Evolutionary conservation across 306 rosid genomes (phyloP).

Genomic region (Dryas drummondii): DNA sequence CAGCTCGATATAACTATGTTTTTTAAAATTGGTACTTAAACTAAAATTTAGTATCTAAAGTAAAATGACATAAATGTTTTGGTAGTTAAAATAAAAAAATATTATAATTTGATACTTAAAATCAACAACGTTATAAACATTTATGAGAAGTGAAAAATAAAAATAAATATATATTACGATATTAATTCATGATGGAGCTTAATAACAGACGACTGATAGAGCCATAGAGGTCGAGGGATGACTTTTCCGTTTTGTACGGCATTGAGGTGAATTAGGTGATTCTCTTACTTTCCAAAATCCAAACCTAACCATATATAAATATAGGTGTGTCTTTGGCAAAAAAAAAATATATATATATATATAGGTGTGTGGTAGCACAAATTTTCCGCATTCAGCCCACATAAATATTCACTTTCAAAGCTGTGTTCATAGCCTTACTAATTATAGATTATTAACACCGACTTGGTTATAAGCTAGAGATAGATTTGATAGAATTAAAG

Average conservation of each 20-base stretch:
- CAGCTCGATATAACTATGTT: no score
- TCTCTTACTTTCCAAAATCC: not conserved
- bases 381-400: conserved; percentile 5
- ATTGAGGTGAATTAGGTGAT: not conserved
- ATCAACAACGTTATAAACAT: no score
- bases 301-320: not conserved
- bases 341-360: no score
- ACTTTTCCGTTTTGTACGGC: conserved; percentile 12
- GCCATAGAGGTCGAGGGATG: not conserved
- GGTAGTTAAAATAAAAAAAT: no score
- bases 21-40: no score
- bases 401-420: not conserved
- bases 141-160: not conserved
- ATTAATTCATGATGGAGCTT: not conserved
- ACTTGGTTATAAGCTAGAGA: not conserved
- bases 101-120: no score
- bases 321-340: not conserved
- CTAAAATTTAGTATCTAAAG: no score
- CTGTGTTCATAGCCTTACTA: not conserved
- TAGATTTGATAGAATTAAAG: no score
- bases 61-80: no score
- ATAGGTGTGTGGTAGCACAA: not conserved
- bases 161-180: no score
- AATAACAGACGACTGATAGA: not conserved
- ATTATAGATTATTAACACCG: not conserved